Base-by-base conservation (phyloP, 768 basidiomycete genomes). In the Dentipellis fragilis region DNA sequence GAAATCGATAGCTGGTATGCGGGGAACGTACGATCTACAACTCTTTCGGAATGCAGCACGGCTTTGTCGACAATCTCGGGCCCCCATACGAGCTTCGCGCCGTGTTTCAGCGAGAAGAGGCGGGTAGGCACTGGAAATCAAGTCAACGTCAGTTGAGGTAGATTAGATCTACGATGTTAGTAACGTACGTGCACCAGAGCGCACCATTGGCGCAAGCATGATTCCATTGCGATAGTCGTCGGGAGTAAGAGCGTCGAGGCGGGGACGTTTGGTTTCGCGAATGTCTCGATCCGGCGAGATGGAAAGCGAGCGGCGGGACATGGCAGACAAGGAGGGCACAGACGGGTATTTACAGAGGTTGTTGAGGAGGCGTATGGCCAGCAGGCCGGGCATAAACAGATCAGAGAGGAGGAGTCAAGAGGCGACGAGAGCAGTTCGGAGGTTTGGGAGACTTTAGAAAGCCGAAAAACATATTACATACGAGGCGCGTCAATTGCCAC, bases 171-270 rank as follows among this genome's bases (percentile, higher is more conserved):
- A 29, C 29, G 38, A 12, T 39, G 42, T 12, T 11, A 9, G 39
- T 5, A 36, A 79, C 87, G 64, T 69, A 93, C 90, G 70, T 60
- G 87, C 86, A 58, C 93, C 91, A 56, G 91, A 95, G 65, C 93
- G 81, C 52, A 99, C 96, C 96, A 99, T 99, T 1, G 96, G 96
- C 2, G 96, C 95, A n/a, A 99, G 80, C 65, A 96, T 87, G 34
- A 97, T 74, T 10, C 93, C 94, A 71, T 90, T 78, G 60, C 85
- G 85, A 73, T 93, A 99, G 59, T 91, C 84, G 29, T 84, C 82
- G 1, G 75, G 65, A 0, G 84, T 84, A 16, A 89, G 75, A 60
- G 82, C 54, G 21, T 10, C 49, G 7, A 60, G 21, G 11, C 57
- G 51, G 17, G 56, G 56, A 7, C 61, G 61, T 14, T 62, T 62